These are phyloP conservation scores for Cardamine occulta DNA, from an alignment of 345 rosid genomes.

Conservation along the genomic window DNA sequence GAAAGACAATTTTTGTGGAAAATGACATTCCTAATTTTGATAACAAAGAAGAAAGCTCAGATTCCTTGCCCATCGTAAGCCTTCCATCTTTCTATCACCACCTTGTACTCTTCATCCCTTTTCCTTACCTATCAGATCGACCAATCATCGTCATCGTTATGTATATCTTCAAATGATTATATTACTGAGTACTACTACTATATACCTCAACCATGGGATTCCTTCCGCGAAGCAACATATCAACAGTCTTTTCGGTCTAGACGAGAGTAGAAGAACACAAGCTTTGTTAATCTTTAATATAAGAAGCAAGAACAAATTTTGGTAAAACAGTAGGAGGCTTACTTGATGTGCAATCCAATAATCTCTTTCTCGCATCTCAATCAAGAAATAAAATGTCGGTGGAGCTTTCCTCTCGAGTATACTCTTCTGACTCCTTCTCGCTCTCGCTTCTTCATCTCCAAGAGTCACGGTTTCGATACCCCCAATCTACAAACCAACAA, in stretches of 20 bases:
- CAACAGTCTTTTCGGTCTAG: conserved; percentile 76
- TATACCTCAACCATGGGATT: conserved; percentile 74
- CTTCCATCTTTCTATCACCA: conserved; percentile 69
- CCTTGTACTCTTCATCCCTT: conserved; percentile 51
- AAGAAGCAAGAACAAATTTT: not conserved
- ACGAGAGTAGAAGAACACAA: conserved; percentile 3
- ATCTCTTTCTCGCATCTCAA: conserved; percentile 70
- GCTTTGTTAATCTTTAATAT: not conserved
- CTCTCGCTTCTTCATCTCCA: conserved; percentile 73
- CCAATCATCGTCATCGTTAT: no score
- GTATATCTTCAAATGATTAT: not conserved
- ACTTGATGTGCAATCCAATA: conserved; percentile 70
- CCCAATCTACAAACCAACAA: conserved; percentile 57
- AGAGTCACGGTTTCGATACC: conserved; percentile 65
- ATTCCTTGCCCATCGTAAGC: conserved; percentile 53
- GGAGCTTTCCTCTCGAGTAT: conserved; percentile 71
- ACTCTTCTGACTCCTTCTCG: conserved; percentile 64
- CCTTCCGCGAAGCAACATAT: conserved; percentile 60
- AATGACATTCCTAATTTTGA: not conserved
- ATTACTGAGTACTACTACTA: not conserved
- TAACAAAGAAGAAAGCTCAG: conserved; percentile 19
- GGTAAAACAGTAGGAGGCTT: conserved; percentile 16
- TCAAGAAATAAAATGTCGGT: conserved; percentile 71
- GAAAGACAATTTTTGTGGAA: not conserved
- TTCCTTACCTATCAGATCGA: conserved; percentile 65